Evolutionary conservation across 2,329 filamentous ascomycete species (phyloP), one percentile per base, ranked within the genome.

Genomic region (Pseudogymnoascus sp.): DNA sequence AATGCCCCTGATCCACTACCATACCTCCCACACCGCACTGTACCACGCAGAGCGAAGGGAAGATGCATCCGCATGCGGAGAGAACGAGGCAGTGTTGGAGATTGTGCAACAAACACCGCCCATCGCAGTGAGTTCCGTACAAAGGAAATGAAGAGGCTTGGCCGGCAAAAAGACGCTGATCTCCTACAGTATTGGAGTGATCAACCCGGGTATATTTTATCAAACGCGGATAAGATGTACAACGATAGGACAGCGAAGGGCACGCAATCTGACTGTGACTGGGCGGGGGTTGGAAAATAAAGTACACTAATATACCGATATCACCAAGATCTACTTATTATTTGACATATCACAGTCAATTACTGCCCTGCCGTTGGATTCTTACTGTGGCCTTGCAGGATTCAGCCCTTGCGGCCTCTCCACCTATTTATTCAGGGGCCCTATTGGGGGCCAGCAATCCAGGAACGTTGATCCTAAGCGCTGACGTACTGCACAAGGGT

Each of bases 101-200:
- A 16, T 6, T 19, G 0, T 16, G 26, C 16, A 33, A 33, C 50
- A 33, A 56, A 19, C 50, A 56, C 14, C 16, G 47, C 14, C 14
- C 47, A 53, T 53, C 47, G 31, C 47, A 53, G 24, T 53, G 16
- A 14, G 14, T 14, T 14, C 33, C 33, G 13, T 53, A 11, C 47
- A 53, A 56, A 56, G n/a, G 50, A 56, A 56, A 56, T 56, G 50
- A 56, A 33, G 11, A 33, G 26, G n/a, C 50, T 33, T 56, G 50
- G 50, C 50, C 19, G 50, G 16, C 26, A 56, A 33, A 13, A 47
- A 33, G n/a, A 56, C 2, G 50, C 50, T 56, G 50, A 56, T 56
- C 50, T 19, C 10, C 50, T 4, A 6, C n/a, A 21, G 50, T 14
- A 56, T 56, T 56, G 7, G 50, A 56, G 26, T 10, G 6, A 6